A percentile compares a stretch with the other conserved stretches of the same genome.
phyloP scores from a whole-genome alignment of 176 grass and related monocot genomes.

The Carex cristatella region DNA sequence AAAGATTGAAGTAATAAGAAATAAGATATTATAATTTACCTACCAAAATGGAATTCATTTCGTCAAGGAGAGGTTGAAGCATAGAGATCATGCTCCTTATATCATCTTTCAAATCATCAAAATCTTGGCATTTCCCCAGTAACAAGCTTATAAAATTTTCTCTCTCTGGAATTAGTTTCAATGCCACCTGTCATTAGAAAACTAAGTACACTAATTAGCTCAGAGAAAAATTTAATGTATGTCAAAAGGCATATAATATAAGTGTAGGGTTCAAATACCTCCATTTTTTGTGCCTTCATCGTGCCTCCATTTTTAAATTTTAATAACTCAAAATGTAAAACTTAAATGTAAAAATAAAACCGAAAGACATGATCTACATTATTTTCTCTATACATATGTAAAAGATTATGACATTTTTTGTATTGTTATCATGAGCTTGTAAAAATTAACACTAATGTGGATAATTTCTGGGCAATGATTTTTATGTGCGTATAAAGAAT shows the following conservation, averaged over 20 bases:
- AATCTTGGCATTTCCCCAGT: constrained; percentile 41
- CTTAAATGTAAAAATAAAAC: too few species aligned
- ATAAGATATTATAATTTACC: background rate
- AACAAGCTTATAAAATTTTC: constrained; percentile 51
- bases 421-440: too few species aligned
- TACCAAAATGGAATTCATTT: constrained; percentile 55
- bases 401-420: too few species aligned
- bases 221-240: background rate
- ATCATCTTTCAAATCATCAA: constrained; percentile 52
- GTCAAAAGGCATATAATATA: background rate
- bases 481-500: too few species aligned
- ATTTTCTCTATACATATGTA: too few species aligned
- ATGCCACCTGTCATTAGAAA: constrained; percentile 50
- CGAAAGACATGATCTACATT: too few species aligned
- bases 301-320: too few species aligned
- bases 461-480: too few species aligned
- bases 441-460: too few species aligned
- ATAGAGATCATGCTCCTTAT: constrained; percentile 35
- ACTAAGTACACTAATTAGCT: background rate
- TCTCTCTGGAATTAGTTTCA: constrained; percentile 63
- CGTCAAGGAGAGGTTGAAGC: constrained; percentile 50
- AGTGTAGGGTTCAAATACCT: too few species aligned
- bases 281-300: too few species aligned
- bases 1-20: background rate
- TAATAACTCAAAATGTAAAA: too few species aligned